Evolutionary conservation across 495 filamentous ascomycete species (phyloP), one percentile per base, ranked within the genome.

Genomic region (Xylaria castorea): DNA sequence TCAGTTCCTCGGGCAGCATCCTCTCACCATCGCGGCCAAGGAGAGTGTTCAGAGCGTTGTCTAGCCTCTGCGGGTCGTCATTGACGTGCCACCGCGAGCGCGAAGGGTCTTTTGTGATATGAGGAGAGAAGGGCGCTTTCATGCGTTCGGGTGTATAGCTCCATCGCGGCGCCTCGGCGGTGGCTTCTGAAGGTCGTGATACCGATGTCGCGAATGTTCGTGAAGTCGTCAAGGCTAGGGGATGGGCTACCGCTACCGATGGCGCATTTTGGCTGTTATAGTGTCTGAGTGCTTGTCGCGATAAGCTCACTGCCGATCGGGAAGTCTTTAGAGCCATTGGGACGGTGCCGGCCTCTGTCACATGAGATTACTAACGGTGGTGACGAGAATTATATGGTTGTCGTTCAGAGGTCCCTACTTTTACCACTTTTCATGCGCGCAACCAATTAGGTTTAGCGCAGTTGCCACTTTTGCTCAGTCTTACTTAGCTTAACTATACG

Each of bases 1-100:
- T 97, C 75, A 95, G 85, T 83, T 98, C 94, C 3, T 97, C 94
- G 44, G 90, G 91, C 73, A 98, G 86, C 80, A 95, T 76, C 74
- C 87, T 85, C 69, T 91, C 87, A 74, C 93, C 92, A 68, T 88
- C 86, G 67, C 81, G 81, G 27, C 95, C 93, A 66, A 98, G 83
- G 70, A 98, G 80, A 34, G 83, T 84, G 51, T 86, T 85, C 80
- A 97, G 95, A 80, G 93, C 91, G 50, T 85, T 80, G 78, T 98
- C 92, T 51, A 99, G 83, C 70, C 85, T 82, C 64, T 82, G 81
- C 18, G 92, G 92, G 75, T 95, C 89, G 5, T 90, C 84, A 81
- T 99, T 98, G 80, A 92, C 89, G 46, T 78, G 74, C 85, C 88
- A 97, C 14, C 81, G 74, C 25, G 84, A 85, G 32, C 83, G 78